phyloP scores from a whole-genome alignment of 2,329 filamentous ascomycete genomes.

The Hypoxylon sp. region DNA sequence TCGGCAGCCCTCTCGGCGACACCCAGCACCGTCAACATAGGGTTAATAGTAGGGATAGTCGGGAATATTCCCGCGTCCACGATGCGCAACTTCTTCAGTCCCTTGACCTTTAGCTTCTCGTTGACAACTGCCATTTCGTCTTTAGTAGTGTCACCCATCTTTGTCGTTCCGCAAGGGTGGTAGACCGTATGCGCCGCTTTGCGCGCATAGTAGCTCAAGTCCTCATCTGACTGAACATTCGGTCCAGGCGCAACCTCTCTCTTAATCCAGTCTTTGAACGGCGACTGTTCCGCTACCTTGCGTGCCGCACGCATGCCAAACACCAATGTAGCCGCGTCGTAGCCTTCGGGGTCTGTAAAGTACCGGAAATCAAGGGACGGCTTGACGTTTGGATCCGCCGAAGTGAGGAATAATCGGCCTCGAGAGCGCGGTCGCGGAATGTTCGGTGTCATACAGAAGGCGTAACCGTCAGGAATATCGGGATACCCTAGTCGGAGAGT shows the following conservation, averaged over 20 bases:
- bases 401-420: conserved; percentile 83
- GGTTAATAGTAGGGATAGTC: conserved; percentile 88
- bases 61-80: conserved; percentile 92
- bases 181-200: conserved; percentile 90
- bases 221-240: conserved; percentile 80
- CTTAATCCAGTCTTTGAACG: conserved; percentile 88
- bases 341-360: conserved; percentile 88
- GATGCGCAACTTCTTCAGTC: conserved; percentile 81
- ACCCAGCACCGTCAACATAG: conserved; percentile 89
- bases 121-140: conserved; percentile 87
- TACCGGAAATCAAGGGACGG: conserved; percentile 90
- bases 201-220: conserved; percentile 84
- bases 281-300: conserved; percentile 79
- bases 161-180: conserved; percentile 89
- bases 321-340: conserved; percentile 86
- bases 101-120: conserved; percentile 77
- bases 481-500: conserved; percentile 83
- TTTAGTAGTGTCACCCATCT: conserved; percentile 82
- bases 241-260: conserved; percentile 85
- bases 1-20: conserved; percentile 89
- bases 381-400: conserved; percentile 81
- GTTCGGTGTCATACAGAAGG: conserved; percentile 95
- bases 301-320: conserved; percentile 84
- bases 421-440: conserved; percentile 86
- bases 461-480: conserved; percentile 76